Percentiles rank a stretch among this genome's conserved stretches.
Evolutionary conservation across 495 filamentous ascomycete genomes (phyloP).

Genomic region (Corynascus novoguineensis): DNA sequence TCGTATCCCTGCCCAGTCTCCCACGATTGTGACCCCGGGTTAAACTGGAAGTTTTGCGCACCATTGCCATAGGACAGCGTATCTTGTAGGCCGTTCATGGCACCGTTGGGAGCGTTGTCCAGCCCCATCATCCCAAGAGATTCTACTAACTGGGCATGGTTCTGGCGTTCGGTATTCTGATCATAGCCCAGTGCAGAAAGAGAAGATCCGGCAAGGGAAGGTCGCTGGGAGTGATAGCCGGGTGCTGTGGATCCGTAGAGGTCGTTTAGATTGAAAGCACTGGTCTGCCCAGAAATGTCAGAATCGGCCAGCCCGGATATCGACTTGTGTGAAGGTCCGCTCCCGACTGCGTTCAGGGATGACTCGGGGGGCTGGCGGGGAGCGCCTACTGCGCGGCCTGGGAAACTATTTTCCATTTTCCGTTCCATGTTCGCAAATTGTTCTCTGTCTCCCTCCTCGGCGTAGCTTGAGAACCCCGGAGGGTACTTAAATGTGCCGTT

Average conservation of each 20-base stretch:
- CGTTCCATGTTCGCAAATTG: conserved; percentile 4
- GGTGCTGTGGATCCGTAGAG: background rate
- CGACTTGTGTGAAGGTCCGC: conserved; percentile 25
- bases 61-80: conserved; percentile 9
- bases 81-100: conserved; percentile 7
- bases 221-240: conserved; percentile 23
- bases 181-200: conserved; percentile 12
- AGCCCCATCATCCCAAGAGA: conserved; percentile 11
- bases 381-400: background rate
- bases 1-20: conserved; percentile 25
- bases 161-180: conserved; percentile 7
- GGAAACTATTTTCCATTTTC: conserved; percentile 7
- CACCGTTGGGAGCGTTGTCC: conserved; percentile 2
- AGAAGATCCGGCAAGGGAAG: conserved; percentile 19
- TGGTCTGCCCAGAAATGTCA: conserved; percentile 18
- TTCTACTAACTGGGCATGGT: conserved; percentile 14
- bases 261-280: conserved; percentile 1
- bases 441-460: conserved; percentile 17
- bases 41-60: conserved; percentile 30
- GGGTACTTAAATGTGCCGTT: background rate
- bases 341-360: conserved; percentile 14
- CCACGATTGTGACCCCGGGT: conserved; percentile 37
- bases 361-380: conserved; percentile 18
- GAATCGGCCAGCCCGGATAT: conserved; percentile 30
- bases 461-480: background rate